These are phyloP conservation scores for Penicillium sp. DNA, from an alignment of 2,329 filamentous ascomycete species.

Conservation along the genomic window DNA sequence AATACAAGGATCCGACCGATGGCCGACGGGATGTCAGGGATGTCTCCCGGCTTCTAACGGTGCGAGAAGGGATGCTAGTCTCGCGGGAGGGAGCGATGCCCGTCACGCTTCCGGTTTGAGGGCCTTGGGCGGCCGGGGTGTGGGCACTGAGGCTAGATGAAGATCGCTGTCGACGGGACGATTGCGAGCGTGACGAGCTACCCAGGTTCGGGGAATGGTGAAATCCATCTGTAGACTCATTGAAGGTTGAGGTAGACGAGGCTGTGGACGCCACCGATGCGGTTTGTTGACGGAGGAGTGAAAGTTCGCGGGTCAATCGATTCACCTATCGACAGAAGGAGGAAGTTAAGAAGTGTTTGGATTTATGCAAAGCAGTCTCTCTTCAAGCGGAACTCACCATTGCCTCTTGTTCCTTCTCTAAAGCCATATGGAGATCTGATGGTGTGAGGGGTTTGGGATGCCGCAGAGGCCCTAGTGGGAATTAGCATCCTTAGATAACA, in stretches of 20 bases:
- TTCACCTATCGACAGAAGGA: constrained; percentile 70
- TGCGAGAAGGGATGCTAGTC: constrained; percentile 31
- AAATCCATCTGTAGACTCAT: constrained; percentile 52
- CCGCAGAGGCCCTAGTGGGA: constrained; percentile 68
- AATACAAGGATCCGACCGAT: constrained; percentile 37
- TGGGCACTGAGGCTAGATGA: constrained; percentile 58
- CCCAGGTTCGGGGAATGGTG: constrained; percentile 48
- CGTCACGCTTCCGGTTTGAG: constrained; percentile 41
- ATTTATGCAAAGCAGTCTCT: background rate
- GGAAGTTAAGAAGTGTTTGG: background rate
- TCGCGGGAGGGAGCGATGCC: constrained; percentile 52
- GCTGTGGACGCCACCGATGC: constrained; percentile 65
- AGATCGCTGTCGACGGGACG: constrained; percentile 60
- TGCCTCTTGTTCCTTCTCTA: constrained; percentile 95
- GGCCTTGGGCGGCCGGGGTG: constrained; percentile 41
- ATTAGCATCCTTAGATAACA: background rate
- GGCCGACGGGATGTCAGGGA: constrained; percentile 46
- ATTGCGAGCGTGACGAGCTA: constrained; percentile 56
- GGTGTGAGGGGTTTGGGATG: constrained; percentile 87
- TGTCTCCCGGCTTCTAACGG: constrained; percentile 46
- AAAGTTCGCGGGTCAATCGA: constrained; percentile 85
- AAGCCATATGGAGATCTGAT: constrained; percentile 82
- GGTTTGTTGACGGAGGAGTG: constrained; percentile 74
- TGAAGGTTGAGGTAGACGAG: constrained; percentile 59
- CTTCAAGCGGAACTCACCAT: constrained; percentile 64